Conservation (phyloP, 805 yeast genomes). For the Saccharomycopsis fodiens region DNA sequence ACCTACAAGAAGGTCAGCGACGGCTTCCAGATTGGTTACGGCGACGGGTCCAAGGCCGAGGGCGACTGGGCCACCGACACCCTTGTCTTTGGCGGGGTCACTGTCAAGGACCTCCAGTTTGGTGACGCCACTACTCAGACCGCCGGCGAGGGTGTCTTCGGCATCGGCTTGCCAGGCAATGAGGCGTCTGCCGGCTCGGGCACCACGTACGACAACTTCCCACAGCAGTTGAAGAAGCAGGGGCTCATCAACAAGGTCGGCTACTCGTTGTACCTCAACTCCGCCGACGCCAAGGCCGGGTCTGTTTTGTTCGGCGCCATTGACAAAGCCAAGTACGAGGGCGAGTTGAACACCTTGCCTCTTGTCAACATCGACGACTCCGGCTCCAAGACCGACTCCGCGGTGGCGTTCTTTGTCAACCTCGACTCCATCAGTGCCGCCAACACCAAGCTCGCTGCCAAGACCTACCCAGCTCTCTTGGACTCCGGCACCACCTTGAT, state of each 20-base stretch:
- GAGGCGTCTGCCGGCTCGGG: constrained; percentile 48
- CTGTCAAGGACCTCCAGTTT: constrained; percentile 13
- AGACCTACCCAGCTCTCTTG: constrained; percentile 33
- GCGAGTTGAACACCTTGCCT: constrained; percentile 43
- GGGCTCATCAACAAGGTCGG: constrained; percentile 49
- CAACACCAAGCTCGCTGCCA: constrained; percentile 19
- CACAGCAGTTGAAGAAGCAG: constrained; percentile 47
- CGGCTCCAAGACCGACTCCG: constrained; percentile 31
- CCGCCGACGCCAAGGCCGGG: constrained; percentile 36
- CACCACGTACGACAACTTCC: constrained; percentile 53
- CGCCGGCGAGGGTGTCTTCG: constrained; percentile 40
- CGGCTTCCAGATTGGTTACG: constrained; percentile 35
- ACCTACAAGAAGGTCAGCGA: constrained; percentile 29
- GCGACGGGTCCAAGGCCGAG: constrained; percentile 40
- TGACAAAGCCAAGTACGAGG: constrained; percentile 55
- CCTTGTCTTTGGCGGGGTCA: constrained; percentile 20
- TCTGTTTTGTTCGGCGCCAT: constrained; percentile 66
- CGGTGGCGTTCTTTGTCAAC: constrained; percentile 38
- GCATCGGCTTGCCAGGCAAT: constrained; percentile 62
- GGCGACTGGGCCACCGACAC: constrained; percentile 36
- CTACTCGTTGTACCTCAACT: constrained; percentile 57
- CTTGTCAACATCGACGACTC: constrained; percentile 36
- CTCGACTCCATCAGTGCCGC: constrained; percentile 23
- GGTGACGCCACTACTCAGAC: constrained; percentile 20
- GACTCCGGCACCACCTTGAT: constrained; percentile 56